These are phyloP conservation scores for Clausena lansium DNA, from an alignment of 345 rosid species.

Conservation along the genomic window DNA sequence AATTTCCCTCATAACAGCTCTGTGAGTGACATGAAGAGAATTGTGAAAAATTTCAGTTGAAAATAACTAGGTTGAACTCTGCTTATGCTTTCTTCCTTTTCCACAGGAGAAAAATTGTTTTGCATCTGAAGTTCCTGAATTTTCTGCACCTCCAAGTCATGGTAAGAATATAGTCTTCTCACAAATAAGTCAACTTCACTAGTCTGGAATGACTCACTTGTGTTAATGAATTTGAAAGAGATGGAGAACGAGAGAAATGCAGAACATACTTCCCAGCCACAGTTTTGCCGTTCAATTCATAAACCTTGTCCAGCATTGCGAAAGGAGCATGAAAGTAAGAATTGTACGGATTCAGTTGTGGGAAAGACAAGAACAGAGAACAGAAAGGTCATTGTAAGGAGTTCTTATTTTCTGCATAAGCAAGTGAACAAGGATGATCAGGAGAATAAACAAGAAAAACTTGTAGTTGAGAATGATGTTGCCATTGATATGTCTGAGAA, in stretches of 20 bases:
- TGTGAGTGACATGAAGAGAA: constrained; percentile 38
- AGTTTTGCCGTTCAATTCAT: constrained; percentile 23
- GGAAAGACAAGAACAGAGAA: constrained; percentile 42
- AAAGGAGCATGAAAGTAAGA: constrained; percentile 29
- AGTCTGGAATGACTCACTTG: constrained; percentile 3
- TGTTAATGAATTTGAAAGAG: constrained; percentile 18
- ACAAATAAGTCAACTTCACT: background rate
- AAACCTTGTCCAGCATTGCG: constrained; percentile 28
- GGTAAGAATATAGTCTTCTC: constrained; percentile 32
- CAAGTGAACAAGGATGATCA: constrained; percentile 33
- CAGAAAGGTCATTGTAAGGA: constrained; percentile 52
- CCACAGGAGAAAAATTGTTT: constrained; percentile 46
- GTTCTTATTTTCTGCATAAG: constrained; percentile 66
- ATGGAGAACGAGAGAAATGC: constrained; percentile 20
- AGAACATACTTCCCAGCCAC: constrained; percentile 20
- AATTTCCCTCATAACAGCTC: constrained; percentile 19
- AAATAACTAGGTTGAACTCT: constrained; percentile 1
- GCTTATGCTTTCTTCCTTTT: constrained; percentile 14
- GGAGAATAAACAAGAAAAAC: constrained; percentile 33
- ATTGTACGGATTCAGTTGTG: constrained; percentile 26
- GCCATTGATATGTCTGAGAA: constrained; percentile 26
- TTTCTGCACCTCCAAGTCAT: constrained; percentile 25
- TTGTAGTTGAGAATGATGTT: constrained; percentile 26
- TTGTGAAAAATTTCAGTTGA: constrained; percentile 10
- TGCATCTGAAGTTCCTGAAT: constrained; percentile 17